These are phyloP conservation scores for Pseudopithomyces maydicus DNA, from an alignment of 2,329 filamentous ascomycete species.

Conservation along the genomic window DNA sequence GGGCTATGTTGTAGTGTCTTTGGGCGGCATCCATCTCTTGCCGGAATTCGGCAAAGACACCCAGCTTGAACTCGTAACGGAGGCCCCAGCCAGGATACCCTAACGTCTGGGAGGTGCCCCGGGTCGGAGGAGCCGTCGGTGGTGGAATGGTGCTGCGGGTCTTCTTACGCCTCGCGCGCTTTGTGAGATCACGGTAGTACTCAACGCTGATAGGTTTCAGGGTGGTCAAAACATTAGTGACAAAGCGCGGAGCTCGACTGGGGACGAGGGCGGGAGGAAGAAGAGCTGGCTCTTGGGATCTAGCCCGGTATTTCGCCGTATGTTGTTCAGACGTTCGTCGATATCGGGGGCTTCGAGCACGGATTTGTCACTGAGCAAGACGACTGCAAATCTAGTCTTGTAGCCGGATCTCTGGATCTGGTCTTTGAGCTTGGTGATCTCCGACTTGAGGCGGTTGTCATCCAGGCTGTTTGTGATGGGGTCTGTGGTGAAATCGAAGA, in stretches of 20 bases:
- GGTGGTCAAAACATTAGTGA: conserved; percentile 72
- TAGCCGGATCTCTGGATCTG: conserved; percentile 73
- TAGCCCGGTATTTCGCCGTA: conserved; percentile 77
- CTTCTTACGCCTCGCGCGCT: conserved; percentile 87
- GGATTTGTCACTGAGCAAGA: conserved; percentile 75
- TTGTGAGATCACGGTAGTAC: conserved; percentile 93
- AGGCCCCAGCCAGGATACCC: conserved; percentile 88
- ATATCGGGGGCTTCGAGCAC: conserved; percentile 63
- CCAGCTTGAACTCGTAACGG: conserved; percentile 92
- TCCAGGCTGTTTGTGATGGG: conserved; percentile 74
- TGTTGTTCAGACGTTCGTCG: conserved; percentile 78
- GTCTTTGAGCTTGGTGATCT: conserved; percentile 78
- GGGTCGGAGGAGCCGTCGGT: conserved; percentile 81
- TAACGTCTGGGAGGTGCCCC: conserved; percentile 83
- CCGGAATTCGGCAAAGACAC: conserved; percentile 87
- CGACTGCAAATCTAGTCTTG: conserved; percentile 76
- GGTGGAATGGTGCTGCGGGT: conserved; percentile 77
- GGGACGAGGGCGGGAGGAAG: conserved; percentile 76
- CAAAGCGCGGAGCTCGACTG: conserved; percentile 75
- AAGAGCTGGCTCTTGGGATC: conserved; percentile 83
- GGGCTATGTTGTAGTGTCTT: conserved; percentile 84
- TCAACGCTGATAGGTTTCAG: conserved; percentile 79
- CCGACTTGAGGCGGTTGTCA: conserved; percentile 85
- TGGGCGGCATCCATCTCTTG: conserved; percentile 89
- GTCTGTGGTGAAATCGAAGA: conserved; percentile 78